Evolutionary conservation across 176 grass and related monocot species (phyloP), one percentile per base, ranked within the genome.

Genomic region (Neostapfia colusana): DNA sequence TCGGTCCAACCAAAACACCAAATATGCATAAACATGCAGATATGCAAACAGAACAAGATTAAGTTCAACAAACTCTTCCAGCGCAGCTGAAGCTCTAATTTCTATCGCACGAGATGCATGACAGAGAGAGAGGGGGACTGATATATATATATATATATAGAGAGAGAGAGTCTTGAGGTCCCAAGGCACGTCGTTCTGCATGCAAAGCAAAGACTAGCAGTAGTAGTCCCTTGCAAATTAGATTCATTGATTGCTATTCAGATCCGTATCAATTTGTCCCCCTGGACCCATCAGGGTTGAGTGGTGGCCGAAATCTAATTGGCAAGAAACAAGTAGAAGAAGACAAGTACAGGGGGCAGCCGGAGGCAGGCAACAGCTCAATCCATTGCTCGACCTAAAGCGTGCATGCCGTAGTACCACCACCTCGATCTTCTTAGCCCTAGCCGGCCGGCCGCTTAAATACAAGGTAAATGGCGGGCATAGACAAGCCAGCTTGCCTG

Each of bases 191-290:
- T n/a, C n/a, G n/a, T n/a, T n/a, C n/a, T 76, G 71, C 61, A 43
- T 58, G 55, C 25, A 67, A 67, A 41, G 75, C 23, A 23, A 70
- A 41, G 44, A 53, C 62, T 68, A 36, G 13, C 70, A 44, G 43
- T 55, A 34, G 40, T 6, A 26, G 72, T 59, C 70, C 45, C 26
- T 53, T 40, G 69, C 63, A 40, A 78, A n/a, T n/a, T n/a, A n/a
- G 67, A 83, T 73, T 51, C 73, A 84, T 78, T 77, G 34, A 62
- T 79, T 6, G 72, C 16, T 14, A 44, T 65, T 58, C 86, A 76
- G 86, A 71, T 84, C 86, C 81, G 81, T 84, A 84, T 84, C 46
- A 88, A 88, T n/a, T 88, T 88, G 86, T 80, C 69, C 76, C 86
- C 81, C 86, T 82, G 13, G 13, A 3, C 27, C 39, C 66, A 77